phyloP scores from a whole-genome alignment of 2,329 filamentous ascomycete species.

The Cladosporium sp. region DNA sequence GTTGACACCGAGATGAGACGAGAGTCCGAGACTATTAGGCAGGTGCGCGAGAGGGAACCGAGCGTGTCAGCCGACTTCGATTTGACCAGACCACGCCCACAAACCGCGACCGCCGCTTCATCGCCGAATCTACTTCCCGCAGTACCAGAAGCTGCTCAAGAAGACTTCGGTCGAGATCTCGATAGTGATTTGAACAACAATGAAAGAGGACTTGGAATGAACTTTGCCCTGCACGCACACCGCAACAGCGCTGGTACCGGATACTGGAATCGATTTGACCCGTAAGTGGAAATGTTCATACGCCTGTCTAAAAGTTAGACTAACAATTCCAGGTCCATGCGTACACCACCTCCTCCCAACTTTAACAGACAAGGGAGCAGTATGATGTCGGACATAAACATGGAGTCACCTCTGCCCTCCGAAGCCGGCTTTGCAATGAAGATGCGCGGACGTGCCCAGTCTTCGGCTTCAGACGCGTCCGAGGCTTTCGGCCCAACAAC shows the following conservation, averaged over 20 bases:
- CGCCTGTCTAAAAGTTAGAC: background rate
- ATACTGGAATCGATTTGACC: constrained; percentile 78
- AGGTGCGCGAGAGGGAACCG: constrained; percentile 83
- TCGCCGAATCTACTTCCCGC: constrained; percentile 63
- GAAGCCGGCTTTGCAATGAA: constrained; percentile 20
- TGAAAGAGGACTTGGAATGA: constrained; percentile 51
- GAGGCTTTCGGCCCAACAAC: constrained; percentile 25
- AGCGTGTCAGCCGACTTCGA: constrained; percentile 35
- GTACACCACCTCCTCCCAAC: constrained; percentile 58
- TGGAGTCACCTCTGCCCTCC: constrained; percentile 58
- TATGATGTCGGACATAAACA: constrained; percentile 60
- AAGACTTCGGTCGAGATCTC: constrained; percentile 66
- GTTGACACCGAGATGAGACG: constrained; percentile 83
- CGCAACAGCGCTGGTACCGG: constrained; percentile 67
- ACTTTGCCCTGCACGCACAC: constrained; percentile 70
- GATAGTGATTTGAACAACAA: constrained; percentile 21
- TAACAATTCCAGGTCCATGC: constrained; percentile 39
- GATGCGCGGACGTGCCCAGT: constrained; percentile 29
- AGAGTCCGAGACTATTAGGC: constrained; percentile 92
- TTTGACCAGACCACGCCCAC: constrained; percentile 34
- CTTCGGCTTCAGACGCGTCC: constrained; percentile 29
- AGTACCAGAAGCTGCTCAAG: constrained; percentile 55
- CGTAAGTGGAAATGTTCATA: constrained; percentile 27
- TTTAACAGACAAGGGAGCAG: constrained; percentile 54
- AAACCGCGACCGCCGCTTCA: constrained; percentile 58